These are phyloP conservation scores for Avena sativa DNA, from an alignment of 176 grass and related monocot genomes.

Conservation along the genomic window DNA sequence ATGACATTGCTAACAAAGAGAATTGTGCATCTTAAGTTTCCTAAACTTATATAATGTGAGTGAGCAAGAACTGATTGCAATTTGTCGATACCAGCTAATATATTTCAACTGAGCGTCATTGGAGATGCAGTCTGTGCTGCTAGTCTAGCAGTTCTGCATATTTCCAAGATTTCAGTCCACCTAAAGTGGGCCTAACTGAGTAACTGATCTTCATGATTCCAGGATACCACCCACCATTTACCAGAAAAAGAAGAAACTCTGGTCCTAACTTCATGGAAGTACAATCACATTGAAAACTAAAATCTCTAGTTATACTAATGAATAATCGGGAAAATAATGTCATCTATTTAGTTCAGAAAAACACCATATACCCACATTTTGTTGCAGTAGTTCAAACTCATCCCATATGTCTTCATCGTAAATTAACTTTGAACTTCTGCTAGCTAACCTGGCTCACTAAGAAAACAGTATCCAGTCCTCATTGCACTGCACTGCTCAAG, in stretches of 20 bases:
- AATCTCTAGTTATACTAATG: background rate
- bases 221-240: constrained; percentile 4
- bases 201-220: background rate
- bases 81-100: background rate
- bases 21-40: constrained; percentile 18
- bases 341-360: background rate
- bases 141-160: constrained; percentile 15
- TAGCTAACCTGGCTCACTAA: background rate
- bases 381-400: background rate
- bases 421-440: constrained; percentile 15
- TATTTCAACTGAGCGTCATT: constrained; percentile 18
- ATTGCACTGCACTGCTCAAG: background rate
- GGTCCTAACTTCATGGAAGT: background rate
- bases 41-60: background rate
- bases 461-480: background rate
- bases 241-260: background rate
- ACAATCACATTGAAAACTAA: background rate
- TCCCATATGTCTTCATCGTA: background rate
- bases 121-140: background rate
- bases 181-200: background rate
- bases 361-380: background rate
- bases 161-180: background rate
- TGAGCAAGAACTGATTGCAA: background rate
- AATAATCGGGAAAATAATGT: background rate
- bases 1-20: background rate